Conservation (phyloP, 306 rosid genomes). For the Cucumis melo region DNA sequence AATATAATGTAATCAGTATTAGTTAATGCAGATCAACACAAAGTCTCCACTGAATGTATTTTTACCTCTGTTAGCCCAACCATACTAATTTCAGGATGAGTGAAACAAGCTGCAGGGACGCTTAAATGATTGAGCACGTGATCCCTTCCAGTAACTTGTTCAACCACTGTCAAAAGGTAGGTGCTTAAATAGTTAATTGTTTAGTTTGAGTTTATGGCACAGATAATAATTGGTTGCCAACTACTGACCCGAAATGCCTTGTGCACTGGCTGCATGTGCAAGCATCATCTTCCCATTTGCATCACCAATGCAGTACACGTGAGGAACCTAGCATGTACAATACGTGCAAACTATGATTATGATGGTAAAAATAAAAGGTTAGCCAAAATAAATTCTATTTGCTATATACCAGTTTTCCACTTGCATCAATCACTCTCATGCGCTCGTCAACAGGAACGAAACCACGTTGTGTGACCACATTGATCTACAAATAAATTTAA, state of each 20-base stretch:
- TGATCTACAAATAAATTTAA: constrained; percentile 39
- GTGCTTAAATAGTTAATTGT: background rate
- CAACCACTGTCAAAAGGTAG: constrained; percentile 46
- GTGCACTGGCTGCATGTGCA: constrained; percentile 98
- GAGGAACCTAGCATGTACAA: constrained; percentile 57
- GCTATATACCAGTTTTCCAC: constrained; percentile 61
- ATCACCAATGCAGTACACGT: constrained; percentile 84
- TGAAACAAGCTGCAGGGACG: constrained; percentile 82
- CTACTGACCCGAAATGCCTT: constrained; percentile 75
- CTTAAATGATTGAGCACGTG: constrained; percentile 61
- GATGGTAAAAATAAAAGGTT: background rate
- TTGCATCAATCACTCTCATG: constrained; percentile 65
- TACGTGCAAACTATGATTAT: constrained; percentile 16
- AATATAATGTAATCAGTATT: background rate
- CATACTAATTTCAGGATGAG: constrained; percentile 41
- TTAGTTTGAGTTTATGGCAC: background rate
- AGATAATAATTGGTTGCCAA: constrained; percentile 1
- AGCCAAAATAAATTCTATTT: constrained; percentile 5
- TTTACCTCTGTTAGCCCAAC: constrained; percentile 87
- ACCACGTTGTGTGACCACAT: constrained; percentile 76
- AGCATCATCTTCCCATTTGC: constrained; percentile 98
- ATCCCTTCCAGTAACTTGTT: constrained; percentile 85
- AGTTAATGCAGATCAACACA: background rate
- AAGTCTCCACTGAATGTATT: background rate
- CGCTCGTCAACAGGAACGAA: constrained; percentile 92